phyloP scores from a whole-genome alignment of 179 eudicot species.

The Beta corolliflora region DNA sequence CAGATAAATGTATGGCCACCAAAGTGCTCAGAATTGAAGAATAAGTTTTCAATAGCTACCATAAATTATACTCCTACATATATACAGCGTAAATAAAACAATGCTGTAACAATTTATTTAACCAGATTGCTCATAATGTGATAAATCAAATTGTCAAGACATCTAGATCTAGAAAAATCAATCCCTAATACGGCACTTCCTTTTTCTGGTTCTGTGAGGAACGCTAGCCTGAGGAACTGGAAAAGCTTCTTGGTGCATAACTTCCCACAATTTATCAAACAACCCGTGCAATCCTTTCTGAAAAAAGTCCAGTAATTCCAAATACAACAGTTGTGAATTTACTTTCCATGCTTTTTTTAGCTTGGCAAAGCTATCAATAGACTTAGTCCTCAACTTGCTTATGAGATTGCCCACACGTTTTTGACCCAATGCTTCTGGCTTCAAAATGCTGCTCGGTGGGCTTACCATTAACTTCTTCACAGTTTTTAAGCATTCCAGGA shows the following conservation, averaged over 20 bases:
- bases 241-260: constrained; percentile 59
- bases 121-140: background rate
- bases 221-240: constrained; percentile 47
- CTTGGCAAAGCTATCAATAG: constrained; percentile 55
- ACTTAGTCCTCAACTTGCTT: constrained; percentile 46
- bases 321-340: constrained; percentile 50
- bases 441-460: constrained; percentile 62
- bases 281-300: constrained; percentile 45
- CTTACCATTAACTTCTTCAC: constrained; percentile 52
- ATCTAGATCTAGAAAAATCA: background rate
- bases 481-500: constrained; percentile 70
- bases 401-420: constrained; percentile 76
- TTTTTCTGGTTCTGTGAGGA: constrained; percentile 19
- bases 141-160: background rate
- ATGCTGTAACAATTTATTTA: background rate
- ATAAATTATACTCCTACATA: no score
- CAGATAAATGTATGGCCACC: no score
- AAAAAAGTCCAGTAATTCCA: constrained; percentile 71
- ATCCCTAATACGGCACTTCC: background rate
- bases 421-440: constrained; percentile 64
- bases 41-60: no score
- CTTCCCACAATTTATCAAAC: constrained; percentile 63
- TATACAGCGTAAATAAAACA: background rate
- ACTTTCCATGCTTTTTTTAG: constrained; percentile 59
- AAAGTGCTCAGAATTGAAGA: no score